These are phyloP conservation scores for Populus tremula DNA, from an alignment of 345 rosid species.

Conservation along the genomic window DNA sequence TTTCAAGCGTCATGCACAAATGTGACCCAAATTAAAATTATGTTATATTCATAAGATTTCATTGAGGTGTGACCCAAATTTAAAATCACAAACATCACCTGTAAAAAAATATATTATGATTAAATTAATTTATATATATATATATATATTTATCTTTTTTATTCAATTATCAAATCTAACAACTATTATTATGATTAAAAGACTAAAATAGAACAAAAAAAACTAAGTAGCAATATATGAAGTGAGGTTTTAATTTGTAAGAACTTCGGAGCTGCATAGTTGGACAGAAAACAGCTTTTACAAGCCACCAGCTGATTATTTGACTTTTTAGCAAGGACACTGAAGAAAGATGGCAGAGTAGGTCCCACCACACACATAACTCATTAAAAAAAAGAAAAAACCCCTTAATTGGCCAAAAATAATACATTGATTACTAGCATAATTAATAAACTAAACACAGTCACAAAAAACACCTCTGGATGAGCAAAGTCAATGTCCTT, in stretches of 20 bases:
- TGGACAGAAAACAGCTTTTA: conserved; percentile 52
- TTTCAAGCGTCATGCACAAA: background rate
- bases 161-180: no score
- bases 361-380: conserved; percentile 23
- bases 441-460: background rate
- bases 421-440: background rate
- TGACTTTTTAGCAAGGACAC: conserved; percentile 34
- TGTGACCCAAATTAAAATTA: no score
- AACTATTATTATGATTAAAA: background rate
- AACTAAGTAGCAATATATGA: no score
- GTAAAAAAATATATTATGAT: background rate
- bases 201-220: background rate
- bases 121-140: no score
- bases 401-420: background rate
- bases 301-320: conserved; percentile 41
- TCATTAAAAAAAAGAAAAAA: background rate
- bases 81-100: background rate
- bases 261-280: background rate
- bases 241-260: background rate
- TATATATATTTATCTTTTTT: no score
- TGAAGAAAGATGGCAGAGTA: background rate
- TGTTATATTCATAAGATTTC: background rate
- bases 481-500: conserved; percentile 63
- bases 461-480: conserved; percentile 15
- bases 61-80: background rate